Conservation (phyloP, 352 stramenopile species). For the Lagenidium giganteum region DNA sequence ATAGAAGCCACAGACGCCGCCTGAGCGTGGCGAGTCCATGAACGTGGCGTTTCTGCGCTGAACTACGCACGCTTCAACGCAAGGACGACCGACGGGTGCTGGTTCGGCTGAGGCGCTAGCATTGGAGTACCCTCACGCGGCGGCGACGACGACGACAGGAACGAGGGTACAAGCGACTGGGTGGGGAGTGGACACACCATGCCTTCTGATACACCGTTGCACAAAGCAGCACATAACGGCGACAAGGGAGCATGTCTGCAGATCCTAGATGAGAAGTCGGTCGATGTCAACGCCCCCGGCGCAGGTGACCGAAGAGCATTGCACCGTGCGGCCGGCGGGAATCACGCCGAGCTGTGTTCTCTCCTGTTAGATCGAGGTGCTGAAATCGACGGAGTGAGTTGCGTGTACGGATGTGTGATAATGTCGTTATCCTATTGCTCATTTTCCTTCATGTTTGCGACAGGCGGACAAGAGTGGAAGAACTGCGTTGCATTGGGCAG, state of each 20-base stretch:
- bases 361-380: constrained; percentile 71
- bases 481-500: constrained; percentile 87
- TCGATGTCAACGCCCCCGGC: constrained; percentile 76
- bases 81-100: too few species aligned
- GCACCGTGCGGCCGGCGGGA: constrained; percentile 79
- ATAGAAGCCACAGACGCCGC: too few species aligned
- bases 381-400: constrained; percentile 68
- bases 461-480: too few species aligned
- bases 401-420: too few species aligned
- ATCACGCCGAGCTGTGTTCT: constrained; percentile 76
- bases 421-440: too few species aligned
- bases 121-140: too few species aligned
- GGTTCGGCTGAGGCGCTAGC: too few species aligned
- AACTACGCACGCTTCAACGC: too few species aligned
- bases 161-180: too few species aligned
- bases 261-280: constrained; percentile 75
- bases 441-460: neutral
- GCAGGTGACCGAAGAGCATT: constrained; percentile 74
- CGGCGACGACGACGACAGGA: too few species aligned
- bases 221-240: constrained; percentile 84
- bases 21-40: too few species aligned
- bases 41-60: neutral
- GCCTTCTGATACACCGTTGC: constrained; percentile 78
- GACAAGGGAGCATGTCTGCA: constrained; percentile 76
- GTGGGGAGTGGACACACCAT: too few species aligned